Conservation (phyloP, 768 basidiomycete genomes). For the Termitomyces bulborhizus region DNA sequence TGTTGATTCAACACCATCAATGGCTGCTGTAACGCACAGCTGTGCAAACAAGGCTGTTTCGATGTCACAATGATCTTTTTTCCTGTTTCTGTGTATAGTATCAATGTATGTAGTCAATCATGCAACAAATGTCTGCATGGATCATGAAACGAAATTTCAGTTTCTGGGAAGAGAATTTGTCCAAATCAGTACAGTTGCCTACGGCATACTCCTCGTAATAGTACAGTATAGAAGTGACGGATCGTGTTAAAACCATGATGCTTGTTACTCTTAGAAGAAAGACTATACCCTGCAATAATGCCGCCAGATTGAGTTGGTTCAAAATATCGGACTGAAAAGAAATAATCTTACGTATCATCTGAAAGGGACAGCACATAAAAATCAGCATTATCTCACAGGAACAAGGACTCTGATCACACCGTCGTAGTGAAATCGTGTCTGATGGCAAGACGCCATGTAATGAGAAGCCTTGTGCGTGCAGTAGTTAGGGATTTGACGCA, state of each 20-base stretch:
- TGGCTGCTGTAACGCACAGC: conserved; percentile 20
- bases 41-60: conserved; percentile 19
- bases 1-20: background rate
- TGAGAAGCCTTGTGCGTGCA: background rate
- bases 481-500: conserved; percentile 20
- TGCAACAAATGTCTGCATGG: background rate
- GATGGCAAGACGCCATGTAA: background rate
- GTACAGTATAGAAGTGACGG: background rate
- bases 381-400: background rate
- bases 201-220: background rate
- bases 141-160: background rate
- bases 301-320: background rate
- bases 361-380: conserved; percentile 10
- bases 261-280: background rate
- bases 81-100: background rate
- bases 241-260: background rate
- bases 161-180: background rate
- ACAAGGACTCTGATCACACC: conserved; percentile 38
- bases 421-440: conserved; percentile 82
- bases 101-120: background rate
- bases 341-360: conserved; percentile 60
- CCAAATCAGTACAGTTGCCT: background rate
- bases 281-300: conserved; percentile 6
- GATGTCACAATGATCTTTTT: background rate
- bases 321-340: background rate